Evolutionary conservation across 768 basidiomycete genomes (phyloP).

Genomic region (Suillus subluteus): DNA sequence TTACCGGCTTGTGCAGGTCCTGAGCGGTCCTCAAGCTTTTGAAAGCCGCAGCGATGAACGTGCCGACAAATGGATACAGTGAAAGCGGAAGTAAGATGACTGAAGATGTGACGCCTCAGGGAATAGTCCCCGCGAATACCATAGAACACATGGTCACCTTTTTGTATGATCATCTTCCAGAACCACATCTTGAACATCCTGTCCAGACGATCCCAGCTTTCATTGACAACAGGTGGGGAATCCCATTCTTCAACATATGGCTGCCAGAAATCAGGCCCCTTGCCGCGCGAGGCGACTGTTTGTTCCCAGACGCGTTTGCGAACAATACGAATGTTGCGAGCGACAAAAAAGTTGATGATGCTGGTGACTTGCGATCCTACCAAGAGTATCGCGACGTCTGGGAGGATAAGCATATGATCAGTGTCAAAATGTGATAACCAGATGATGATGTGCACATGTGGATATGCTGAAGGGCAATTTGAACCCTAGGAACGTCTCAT

Average conservation of each 20-base stretch:
- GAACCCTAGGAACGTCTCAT: constrained; percentile 66
- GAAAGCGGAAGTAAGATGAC: constrained; percentile 64
- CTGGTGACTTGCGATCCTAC: constrained; percentile 73
- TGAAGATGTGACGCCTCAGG: constrained; percentile 24
- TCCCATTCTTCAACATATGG: constrained; percentile 85
- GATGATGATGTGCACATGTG: constrained; percentile 55
- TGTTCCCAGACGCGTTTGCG: constrained; percentile 79
- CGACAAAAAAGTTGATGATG: constrained; percentile 83
- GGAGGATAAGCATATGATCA: not conserved
- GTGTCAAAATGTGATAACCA: not conserved
- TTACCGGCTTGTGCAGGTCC: constrained; percentile 68
- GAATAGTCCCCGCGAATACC: too few relatives aligned
- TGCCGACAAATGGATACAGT: constrained; percentile 72
- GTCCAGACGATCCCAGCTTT: constrained; percentile 23
- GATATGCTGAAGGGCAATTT: constrained; percentile 67
- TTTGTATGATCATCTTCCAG: constrained; percentile 22
- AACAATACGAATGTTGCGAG: constrained; percentile 81
- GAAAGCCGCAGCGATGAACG: constrained; percentile 61
- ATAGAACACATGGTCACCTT: constrained; percentile 17
- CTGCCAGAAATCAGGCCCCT: constrained; percentile 82
- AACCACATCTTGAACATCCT: constrained; percentile 21
- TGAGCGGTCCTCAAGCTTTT: constrained; percentile 71
- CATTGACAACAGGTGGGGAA: constrained; percentile 49
- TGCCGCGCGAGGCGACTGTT: constrained; percentile 82
- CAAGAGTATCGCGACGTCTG: constrained; percentile 78